Base-by-base conservation (phyloP, 73 alveolate genomes). In the Paraurostyla sp. region DNA sequence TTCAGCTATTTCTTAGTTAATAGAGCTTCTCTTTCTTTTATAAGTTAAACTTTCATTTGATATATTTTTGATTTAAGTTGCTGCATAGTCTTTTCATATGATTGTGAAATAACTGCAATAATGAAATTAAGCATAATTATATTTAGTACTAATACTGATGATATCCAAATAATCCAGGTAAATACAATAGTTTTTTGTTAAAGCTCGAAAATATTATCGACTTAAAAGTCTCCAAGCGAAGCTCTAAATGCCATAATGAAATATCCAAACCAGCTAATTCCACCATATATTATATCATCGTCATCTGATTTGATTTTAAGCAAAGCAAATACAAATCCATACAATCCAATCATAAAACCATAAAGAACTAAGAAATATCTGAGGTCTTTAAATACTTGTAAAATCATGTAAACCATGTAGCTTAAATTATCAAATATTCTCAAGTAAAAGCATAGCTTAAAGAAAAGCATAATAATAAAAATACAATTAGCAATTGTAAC, bases 41-140 rank as follows among this genome's bases (percentile, higher is more conserved):
- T 62, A 6, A 30, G 56, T 22, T 30, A 9, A 11, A 22, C 48
- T 62, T 62, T 62, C 9, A 62, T 62, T 25, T 35, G 18, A 35
- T 62, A 62, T 23, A 23, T 22, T 62, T 62, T 23, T 7, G 80
- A 16, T 15, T 22, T 35, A 43, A 62, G 18, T 27, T 62, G 18
- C 51, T 62, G 15, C 87, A 75, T 75, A 0, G 48, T 33, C 32
- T 50, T 75, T 22, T 46, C 87, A 33, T 75, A 75, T 22, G 87
- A 40, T 23, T 75, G 76, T 11, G 71, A 40, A 25, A 75, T 75
- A 7, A 75, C 87, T 6, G 87, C 87, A 46, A 75, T 75, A 33
- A 75, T 75, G 48, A 78, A 78, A 60, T 78, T 78, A 42, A 78
- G 68, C 59, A 48, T 54, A 30, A 78, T 40, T n/a, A 78, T 56